Percentiles rank a stretch among this genome's conserved stretches.
Conservation (phyloP, 306 rosid genomes). For the Arachis stenosperma region DNA sequence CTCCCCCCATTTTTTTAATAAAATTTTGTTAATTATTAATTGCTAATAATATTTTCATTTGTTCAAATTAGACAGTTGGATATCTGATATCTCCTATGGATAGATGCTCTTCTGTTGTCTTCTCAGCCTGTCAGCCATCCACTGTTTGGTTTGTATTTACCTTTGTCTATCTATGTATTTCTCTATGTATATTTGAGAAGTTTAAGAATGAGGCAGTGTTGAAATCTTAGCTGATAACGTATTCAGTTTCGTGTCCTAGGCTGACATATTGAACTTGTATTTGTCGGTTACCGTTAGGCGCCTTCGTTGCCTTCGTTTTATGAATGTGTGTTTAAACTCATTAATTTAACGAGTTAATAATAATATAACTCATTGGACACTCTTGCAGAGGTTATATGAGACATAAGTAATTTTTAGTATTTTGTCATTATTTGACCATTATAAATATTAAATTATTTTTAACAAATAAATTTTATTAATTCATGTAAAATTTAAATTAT, state of each 20-base stretch:
- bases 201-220: neutral
- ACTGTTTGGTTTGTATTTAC: slow-evolving; percentile 14
- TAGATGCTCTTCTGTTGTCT: neutral
- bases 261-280: neutral
- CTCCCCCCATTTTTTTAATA: slow-evolving; percentile 21
- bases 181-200: neutral
- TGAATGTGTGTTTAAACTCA: too few relatives aligned
- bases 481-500: too few relatives aligned
- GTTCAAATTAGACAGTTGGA: slow-evolving; percentile 33
- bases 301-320: too few relatives aligned
- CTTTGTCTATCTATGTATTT: neutral
- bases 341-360: too few relatives aligned
- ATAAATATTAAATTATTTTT: too few relatives aligned
- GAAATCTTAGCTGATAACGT: neutral
- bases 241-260: neutral
- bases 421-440: too few relatives aligned
- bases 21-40: slow-evolving; percentile 38
- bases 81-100: slow-evolving; percentile 8
- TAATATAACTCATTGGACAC: too few relatives aligned
- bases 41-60: slow-evolving; percentile 48
- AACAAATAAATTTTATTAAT: too few relatives aligned
- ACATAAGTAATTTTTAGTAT: too few relatives aligned
- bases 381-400: too few relatives aligned
- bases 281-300: neutral
- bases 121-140: slow-evolving; percentile 6